Evolutionary conservation across 805 yeast genomes (phyloP), one percentile per base, ranked within the genome.

Genomic region (Huiozyma naganishii): DNA sequence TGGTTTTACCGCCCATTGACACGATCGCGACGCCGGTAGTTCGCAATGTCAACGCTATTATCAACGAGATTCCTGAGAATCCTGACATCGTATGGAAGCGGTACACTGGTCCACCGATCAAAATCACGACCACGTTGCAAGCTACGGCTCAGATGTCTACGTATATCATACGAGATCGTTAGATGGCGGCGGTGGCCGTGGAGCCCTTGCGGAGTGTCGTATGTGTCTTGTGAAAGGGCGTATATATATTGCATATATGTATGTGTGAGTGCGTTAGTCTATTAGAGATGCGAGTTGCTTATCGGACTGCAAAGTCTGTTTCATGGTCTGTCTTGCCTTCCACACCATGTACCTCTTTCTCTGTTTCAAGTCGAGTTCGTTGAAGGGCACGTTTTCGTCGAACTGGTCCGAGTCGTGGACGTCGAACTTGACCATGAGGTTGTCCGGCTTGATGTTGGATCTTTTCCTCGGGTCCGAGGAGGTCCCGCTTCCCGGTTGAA

Each of bases 311-410:
- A 57, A 32, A 9, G 43, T 39, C 36, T 48, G 46, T 44, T 66
- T 75, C 59, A 86, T 66, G 57, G 80, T 72, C 51, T 69, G 62
- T 51, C 88, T 73, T 1, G 88, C 86, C 44, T 70, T 67, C 56
- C 75, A 58, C 36, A 82, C 71, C 80, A 83, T 72, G 34, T 46
- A 53, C 41, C 50, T 55, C 48, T 61, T 60, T 30, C 64, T 58
- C 27, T 57, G 60, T 27, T 52, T 51, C 12, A 58, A 50, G 44
- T 54, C 57, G 29, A 53, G 42, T 23, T 47, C 55, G 27, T 42
- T 43, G 43, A 44, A 45, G 8, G 46, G 48, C 2, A 39, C 41
- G 23, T 42, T 43, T n/a, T 47, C 47, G 37, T 55, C 45, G 27
- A 52, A 55, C 9, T 9, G 17, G 27, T 34, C 27, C 13, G 12